Conservation (phyloP, 1,139 yeast species). For the Geotrichum klebahnii region DNA sequence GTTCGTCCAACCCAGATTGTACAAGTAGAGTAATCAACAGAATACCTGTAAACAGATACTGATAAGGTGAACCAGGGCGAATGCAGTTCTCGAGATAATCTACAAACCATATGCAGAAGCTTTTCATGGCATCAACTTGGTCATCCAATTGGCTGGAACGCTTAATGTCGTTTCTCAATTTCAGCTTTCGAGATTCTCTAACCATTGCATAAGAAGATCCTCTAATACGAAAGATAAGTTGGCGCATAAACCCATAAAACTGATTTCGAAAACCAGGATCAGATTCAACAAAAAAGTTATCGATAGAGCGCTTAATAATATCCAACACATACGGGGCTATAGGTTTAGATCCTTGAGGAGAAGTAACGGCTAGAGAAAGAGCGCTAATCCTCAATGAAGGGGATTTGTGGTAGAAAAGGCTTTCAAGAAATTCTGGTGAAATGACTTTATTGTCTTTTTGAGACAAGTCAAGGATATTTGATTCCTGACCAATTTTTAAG, state of each 20-base stretch:
- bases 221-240: conserved; percentile 57
- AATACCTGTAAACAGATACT: conserved; percentile 52
- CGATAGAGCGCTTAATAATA: conserved; percentile 45
- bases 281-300: conserved; percentile 53
- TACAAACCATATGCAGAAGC: conserved; percentile 48
- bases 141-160: conserved; percentile 18
- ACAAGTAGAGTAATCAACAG: conserved; percentile 49
- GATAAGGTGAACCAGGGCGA: conserved; percentile 67
- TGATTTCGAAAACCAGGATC: conserved; percentile 66
- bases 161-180: conserved; percentile 23
- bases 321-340: conserved; percentile 47
- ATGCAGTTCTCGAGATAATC: conserved; percentile 44
- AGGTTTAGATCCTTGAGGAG: conserved; percentile 58
- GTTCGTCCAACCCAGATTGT: conserved; percentile 54
- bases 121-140: conserved; percentile 30
- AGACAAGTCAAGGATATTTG: conserved; percentile 54
- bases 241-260: conserved; percentile 56
- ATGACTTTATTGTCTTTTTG: conserved; percentile 41
- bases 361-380: conserved; percentile 56
- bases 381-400: conserved; percentile 53
- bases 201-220: conserved; percentile 59
- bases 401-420: conserved; percentile 45
- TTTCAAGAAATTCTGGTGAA: conserved; percentile 39
- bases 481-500: conserved; percentile 60
- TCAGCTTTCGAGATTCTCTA: conserved; percentile 47